These are phyloP conservation scores for Chlamydomonas sp. DNA, from an alignment of 139 green algal species.

Conservation along the genomic window DNA sequence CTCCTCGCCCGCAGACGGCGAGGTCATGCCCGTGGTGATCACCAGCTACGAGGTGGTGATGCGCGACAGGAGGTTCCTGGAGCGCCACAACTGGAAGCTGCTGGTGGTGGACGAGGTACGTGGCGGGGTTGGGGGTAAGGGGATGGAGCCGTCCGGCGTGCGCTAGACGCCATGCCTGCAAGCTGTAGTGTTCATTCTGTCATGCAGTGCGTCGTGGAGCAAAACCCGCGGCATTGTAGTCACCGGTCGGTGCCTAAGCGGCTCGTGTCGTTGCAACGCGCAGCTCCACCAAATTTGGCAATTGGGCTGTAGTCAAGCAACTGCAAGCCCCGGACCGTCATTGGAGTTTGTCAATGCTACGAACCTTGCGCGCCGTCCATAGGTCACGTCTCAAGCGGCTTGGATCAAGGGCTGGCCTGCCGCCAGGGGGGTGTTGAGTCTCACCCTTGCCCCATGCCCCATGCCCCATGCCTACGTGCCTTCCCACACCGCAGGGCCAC, in stretches of 20 bases:
- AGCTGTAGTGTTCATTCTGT: too few relatives aligned
- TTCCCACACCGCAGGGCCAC: constrained; percentile 73
- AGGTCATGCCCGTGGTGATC: constrained; percentile 90
- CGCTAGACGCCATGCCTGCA: too few relatives aligned
- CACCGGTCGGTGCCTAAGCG: too few relatives aligned
- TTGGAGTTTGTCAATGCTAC: neutral
- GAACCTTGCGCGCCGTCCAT: neutral
- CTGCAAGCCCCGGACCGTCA: neutral
- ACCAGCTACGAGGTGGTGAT: constrained; percentile 97
- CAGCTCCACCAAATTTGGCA: too few relatives aligned
- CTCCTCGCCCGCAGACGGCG: neutral
- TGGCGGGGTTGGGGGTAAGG: neutral
- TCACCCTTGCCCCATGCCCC: too few relatives aligned
- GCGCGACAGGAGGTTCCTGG: constrained; percentile 84
- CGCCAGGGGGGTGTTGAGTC: too few relatives aligned
- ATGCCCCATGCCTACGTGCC: too few relatives aligned
- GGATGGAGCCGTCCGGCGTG: neutral
- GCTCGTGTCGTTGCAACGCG: too few relatives aligned
- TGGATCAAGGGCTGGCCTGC: too few relatives aligned
- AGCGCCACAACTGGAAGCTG: constrained; percentile 87
- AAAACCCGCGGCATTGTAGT: too few relatives aligned
- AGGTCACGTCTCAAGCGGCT: neutral
- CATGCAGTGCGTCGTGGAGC: too few relatives aligned
- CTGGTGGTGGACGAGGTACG: constrained; percentile 89
- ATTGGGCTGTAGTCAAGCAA: too few relatives aligned